Percentiles rank a stretch among this genome's conserved stretches.
Evolutionary conservation across 1,284 basidiomycete species (phyloP).

Genomic region (Tremellales sp.): DNA sequence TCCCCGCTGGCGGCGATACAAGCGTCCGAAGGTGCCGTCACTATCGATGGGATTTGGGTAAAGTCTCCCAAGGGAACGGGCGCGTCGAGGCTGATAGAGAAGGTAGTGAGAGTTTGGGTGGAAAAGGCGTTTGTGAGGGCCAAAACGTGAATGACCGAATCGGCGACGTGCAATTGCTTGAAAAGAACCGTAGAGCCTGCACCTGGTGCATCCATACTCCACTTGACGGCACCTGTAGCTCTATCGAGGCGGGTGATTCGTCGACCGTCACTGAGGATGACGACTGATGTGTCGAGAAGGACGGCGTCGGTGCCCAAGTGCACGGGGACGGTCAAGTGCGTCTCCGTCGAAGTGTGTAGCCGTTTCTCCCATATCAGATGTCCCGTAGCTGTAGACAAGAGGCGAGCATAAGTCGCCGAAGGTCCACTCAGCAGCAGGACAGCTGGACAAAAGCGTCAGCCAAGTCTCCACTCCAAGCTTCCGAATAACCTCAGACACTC

Average conservation of each 20-base stretch:
- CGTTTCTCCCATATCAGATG: conserved; percentile 64
- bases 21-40: conserved; percentile 43
- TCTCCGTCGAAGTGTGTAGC: conserved; percentile 54
- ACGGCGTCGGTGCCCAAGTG: conserved; percentile 52
- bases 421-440: conserved; percentile 71
- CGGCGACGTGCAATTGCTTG: conserved; percentile 58
- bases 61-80: conserved; percentile 56
- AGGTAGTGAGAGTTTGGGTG: conserved; percentile 64
- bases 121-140: conserved; percentile 62
- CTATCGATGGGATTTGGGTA: conserved; percentile 58
- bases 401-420: conserved; percentile 65
- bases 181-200: conserved; percentile 58
- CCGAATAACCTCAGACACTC: conserved; percentile 18
- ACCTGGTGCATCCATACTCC: conserved; percentile 38
- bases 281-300: conserved; percentile 35
- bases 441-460: conserved; percentile 52
- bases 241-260: conserved; percentile 29
- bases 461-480: not conserved
- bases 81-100: conserved; percentile 55
- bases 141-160: conserved; percentile 60
- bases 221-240: conserved; percentile 26
- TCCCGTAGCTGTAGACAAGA: conserved; percentile 65
- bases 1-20: conserved; percentile 23
- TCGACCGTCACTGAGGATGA: conserved; percentile 37
- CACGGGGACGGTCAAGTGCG: conserved; percentile 51